Base-by-base conservation (phyloP, 2,329 filamentous ascomycete genomes). In the Cladophialophora bantiana region DNA sequence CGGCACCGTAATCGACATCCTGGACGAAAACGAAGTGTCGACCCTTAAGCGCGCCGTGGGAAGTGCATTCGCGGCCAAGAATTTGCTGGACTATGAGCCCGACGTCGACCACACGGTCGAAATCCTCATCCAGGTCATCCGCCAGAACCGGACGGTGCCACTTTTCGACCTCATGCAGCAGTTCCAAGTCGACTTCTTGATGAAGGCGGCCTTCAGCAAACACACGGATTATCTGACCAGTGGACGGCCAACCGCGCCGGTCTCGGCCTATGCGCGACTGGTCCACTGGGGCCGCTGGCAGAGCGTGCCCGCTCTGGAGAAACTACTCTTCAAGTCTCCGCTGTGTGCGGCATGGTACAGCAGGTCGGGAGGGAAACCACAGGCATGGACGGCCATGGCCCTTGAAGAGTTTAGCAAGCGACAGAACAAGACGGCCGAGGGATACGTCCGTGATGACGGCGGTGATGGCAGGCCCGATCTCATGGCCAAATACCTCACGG, bases 151-250 rank as follows among this genome's bases (percentile, higher is more conserved):
- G 3, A 62, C 15, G 7, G 13, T 58, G 35, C 53, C 69, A 54
- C 40, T 70, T 4, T 57, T 59, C 18, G 32, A 45, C 35, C 93
- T 90, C 90, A 79, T 94, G 66, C 91, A 94, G 74, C 93, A 88
- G 75, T 93, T 91, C 71, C 91, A 91, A 0, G 93, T 93, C 73
- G 91, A 94, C 74, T 90, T 93, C 13, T 92, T 68, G 13, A 48
- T 58, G 53, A 54, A 62, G 15, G 42, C 48, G 7, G 59, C 66
- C 7, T 68, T 68, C 78, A 88, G 86, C 76, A 91, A 91, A 75
- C 83, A 89, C 0, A 84, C 92, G 62, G 91, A 91, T 0, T 93
- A 93, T 70, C 79, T 94, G 1, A 89, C 93, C 76, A 84, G 85
- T 74, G 88, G 91, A 59, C 83, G 88, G 69, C 78, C 7, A 71